Evolutionary conservation across 768 basidiomycete species (phyloP).

Genomic region (Russula brevipes): DNA sequence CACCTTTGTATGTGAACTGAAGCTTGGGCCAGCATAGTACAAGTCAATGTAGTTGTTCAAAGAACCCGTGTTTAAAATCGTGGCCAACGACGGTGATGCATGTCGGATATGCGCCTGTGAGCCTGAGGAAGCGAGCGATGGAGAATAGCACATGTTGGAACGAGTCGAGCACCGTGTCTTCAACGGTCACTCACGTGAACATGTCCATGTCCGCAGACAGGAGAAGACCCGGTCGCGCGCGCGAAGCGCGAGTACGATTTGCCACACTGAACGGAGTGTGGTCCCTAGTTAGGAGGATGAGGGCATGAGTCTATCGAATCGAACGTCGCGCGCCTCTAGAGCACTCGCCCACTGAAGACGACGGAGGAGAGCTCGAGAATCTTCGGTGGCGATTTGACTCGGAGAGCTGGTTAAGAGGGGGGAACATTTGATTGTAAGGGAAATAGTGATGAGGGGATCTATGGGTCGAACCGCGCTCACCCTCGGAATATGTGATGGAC

Average conservation of each 20-base stretch:
- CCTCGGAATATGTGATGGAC: conserved; percentile 66
- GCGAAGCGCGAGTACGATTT: conserved; percentile 87
- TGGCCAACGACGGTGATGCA: conserved; percentile 87
- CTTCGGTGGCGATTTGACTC: conserved; percentile 19
- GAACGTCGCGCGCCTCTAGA: too few species aligned
- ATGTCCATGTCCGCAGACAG: conserved; percentile 32
- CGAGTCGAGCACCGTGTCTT: conserved; percentile 85
- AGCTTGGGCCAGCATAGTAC: conserved; percentile 71
- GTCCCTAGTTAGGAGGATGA: conserved; percentile 50
- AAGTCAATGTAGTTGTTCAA: conserved; percentile 74
- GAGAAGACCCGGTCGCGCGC: conserved; percentile 51
- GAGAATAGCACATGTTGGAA: conserved; percentile 90
- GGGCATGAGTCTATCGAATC: background rate
- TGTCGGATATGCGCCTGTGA: conserved; percentile 65
- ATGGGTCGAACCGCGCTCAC: conserved; percentile 47
- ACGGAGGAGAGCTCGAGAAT: conserved; percentile 51
- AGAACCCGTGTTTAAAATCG: conserved; percentile 81
- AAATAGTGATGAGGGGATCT: too few species aligned
- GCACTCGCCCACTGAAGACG: conserved; percentile 83
- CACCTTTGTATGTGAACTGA: conserved; percentile 72
- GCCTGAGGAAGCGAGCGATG: conserved; percentile 84
- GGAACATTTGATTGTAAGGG: too few species aligned
- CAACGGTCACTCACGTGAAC: conserved; percentile 53
- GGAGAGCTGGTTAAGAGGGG: conserved; percentile 15
- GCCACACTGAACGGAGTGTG: conserved; percentile 65